Evolutionary conservation across 2,329 filamentous ascomycete species (phyloP).

Genomic region (Colletotrichum incanum): DNA sequence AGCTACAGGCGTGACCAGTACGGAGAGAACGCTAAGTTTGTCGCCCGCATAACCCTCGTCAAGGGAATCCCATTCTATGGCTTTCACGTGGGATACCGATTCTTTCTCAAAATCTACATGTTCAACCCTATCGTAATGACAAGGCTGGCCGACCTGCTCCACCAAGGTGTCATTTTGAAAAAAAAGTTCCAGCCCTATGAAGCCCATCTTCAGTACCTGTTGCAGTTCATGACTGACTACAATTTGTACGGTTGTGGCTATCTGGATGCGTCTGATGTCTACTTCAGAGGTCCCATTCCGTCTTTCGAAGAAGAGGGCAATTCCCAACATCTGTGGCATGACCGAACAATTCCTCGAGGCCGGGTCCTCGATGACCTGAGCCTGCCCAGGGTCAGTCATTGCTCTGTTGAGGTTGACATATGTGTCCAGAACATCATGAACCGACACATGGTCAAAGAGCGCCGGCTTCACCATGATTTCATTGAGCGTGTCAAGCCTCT

Average conservation of each 20-base stretch:
- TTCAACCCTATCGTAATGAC: slow-evolving; percentile 90
- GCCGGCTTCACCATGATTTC: slow-evolving; percentile 91
- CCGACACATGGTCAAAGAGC: slow-evolving; percentile 79
- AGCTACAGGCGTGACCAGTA: slow-evolving; percentile 86
- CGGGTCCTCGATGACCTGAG: slow-evolving; percentile 73
- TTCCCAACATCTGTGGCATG: slow-evolving; percentile 83
- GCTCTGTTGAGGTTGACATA: slow-evolving; percentile 90
- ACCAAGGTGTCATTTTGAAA: slow-evolving; percentile 90
- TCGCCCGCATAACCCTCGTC: slow-evolving; percentile 91
- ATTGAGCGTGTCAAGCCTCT: slow-evolving; percentile 78
- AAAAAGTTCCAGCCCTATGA: slow-evolving; percentile 91
- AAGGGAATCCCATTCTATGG: slow-evolving; percentile 98
- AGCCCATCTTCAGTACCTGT: slow-evolving; percentile 90
- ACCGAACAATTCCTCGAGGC: slow-evolving; percentile 74
- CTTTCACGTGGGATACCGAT: slow-evolving; percentile 91
- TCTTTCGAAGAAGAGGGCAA: slow-evolving; percentile 73
- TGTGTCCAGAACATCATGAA: slow-evolving; percentile 92
- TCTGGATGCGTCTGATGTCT: slow-evolving; percentile 79
- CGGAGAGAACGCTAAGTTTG: slow-evolving; percentile 78
- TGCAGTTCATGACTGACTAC: slow-evolving; percentile 99
- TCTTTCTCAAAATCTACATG: slow-evolving; percentile 95
- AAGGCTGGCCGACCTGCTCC: slow-evolving; percentile 87
- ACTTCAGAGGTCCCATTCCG: slow-evolving; percentile 84
- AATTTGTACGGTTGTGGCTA: slow-evolving; percentile 96
- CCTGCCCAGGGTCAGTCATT: slow-evolving; percentile 87